Evolutionary conservation across 441 rosid species (phyloP).

Genomic region (Aquilaria agallochum): DNA sequence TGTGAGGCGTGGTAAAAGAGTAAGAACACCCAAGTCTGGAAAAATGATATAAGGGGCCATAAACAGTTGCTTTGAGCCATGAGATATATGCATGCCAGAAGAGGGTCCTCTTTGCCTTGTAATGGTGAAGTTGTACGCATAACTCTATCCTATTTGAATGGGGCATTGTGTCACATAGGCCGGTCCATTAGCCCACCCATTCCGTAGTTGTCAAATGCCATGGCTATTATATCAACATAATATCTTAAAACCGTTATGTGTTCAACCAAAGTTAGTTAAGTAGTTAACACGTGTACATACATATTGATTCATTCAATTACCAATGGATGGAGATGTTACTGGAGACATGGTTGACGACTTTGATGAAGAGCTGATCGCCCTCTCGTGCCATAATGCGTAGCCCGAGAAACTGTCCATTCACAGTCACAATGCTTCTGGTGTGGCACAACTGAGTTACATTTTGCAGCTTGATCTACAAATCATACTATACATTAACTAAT

Average conservation of each 20-base stretch:
- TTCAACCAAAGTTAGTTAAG: too few species aligned
- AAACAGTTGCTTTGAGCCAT: constrained; percentile 54
- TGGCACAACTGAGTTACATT: constrained; percentile 46
- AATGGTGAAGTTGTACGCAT: constrained; percentile 49
- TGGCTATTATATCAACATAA: constrained; percentile 31
- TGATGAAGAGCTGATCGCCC: constrained; percentile 41
- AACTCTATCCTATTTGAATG: constrained; percentile 53
- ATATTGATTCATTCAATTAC: constrained; percentile 14
- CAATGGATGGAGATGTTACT: constrained; percentile 47
- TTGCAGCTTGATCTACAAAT: constrained; percentile 20
- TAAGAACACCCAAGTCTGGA: constrained; percentile 46
- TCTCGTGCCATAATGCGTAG: constrained; percentile 49
- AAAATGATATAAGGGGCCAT: constrained; percentile 49
- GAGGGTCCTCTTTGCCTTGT: constrained; percentile 57
- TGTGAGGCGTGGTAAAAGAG: constrained; percentile 48
- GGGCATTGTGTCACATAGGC: constrained; percentile 64
- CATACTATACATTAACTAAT: neutral
- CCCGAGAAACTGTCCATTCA: constrained; percentile 49
- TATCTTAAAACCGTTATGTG: neutral
- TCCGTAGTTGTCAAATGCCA: constrained; percentile 44
- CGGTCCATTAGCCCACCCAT: constrained; percentile 66
- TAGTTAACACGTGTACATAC: neutral
- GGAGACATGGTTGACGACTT: constrained; percentile 38
- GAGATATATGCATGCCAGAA: constrained; percentile 53
- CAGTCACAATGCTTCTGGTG: constrained; percentile 40